phyloP scores from a whole-genome alignment of 2,329 filamentous ascomycete genomes.

The Penicillium sp. region DNA sequence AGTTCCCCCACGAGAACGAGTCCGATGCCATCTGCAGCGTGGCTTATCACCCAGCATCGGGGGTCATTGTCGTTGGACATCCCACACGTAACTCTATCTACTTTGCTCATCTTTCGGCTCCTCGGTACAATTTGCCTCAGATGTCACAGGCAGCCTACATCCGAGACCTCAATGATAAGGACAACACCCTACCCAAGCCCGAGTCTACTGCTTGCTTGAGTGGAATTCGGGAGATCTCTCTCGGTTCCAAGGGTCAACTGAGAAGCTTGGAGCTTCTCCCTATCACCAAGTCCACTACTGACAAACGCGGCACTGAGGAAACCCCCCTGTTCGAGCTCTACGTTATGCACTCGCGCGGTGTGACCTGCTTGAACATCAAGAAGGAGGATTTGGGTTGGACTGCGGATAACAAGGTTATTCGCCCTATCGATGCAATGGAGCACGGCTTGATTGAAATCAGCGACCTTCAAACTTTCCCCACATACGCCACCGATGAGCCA shows the following conservation, averaged over 20 bases:
- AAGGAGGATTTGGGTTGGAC: constrained; percentile 90
- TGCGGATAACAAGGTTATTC: constrained; percentile 80
- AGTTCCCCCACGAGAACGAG: constrained; percentile 92
- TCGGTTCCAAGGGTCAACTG: constrained; percentile 78
- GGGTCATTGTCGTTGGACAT: constrained; percentile 92
- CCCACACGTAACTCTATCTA: constrained; percentile 97
- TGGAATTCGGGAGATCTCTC: constrained; percentile 91
- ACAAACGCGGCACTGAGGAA: constrained; percentile 62
- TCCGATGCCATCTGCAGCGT: constrained; percentile 98
- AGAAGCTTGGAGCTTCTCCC: constrained; percentile 87
- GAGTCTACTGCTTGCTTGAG: constrained; percentile 97
- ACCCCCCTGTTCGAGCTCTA: constrained; percentile 88
- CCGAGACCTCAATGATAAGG: constrained; percentile 69
- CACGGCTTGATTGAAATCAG: constrained; percentile 72
- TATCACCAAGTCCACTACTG: constrained; percentile 51
- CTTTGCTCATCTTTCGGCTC: constrained; percentile 91
- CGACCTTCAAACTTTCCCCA: constrained; percentile 59
- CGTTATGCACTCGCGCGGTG: constrained; percentile 94
- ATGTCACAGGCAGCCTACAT: constrained; percentile 89
- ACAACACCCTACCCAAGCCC: constrained; percentile 72
- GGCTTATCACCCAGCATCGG: constrained; percentile 85
- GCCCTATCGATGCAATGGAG: constrained; percentile 71
- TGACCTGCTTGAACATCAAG: constrained; percentile 84
- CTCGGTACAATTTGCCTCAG: constrained; percentile 77
- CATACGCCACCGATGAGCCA: constrained; percentile 39